Base-by-base conservation (phyloP, 169 alveolate genomes). In the Cyclospora cayetanensis region DNA sequence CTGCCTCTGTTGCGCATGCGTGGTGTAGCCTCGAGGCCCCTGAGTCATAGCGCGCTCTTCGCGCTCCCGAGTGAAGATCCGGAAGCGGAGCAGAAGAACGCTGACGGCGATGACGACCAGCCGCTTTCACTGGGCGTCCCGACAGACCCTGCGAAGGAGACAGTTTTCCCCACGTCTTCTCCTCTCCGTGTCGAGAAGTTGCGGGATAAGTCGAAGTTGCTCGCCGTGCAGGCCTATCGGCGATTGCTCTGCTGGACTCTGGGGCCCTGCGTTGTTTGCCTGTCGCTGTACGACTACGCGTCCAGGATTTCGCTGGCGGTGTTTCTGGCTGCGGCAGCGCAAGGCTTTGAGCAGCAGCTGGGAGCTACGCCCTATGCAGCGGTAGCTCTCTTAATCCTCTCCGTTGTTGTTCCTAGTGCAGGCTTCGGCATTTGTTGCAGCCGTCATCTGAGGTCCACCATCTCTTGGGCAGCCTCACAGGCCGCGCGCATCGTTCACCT, bases 351-450 rank as follows among this genome's bases (percentile, higher is more conserved):
- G 7, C 76, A 53, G 12, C 76, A 53, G 12, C 34, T 52, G 27
- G 76, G 74, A 11, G 76, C 90, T 2, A 20, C 39, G 43, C 27
- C 34, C 39, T 37, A 35, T 27, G 90, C 55, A 41, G 90, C 74
- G 53, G 31, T 37, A 22, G 74, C 50, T 25, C 74, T 80, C 25
- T 72, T 76, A 35, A 52, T 72, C 76, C 35, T 63, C 29, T 80
- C 90, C 25, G 53, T 80, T 29, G 31, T 53, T 4, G 4, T 80
- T 29, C 90, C 90, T n/a, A 80, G 77, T 20, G 35, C 35, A 1
- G 90, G 55, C 53, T 76, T 80, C 34, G 90, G 90, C 11, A 5
- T 80, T 35, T 80, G 90, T 53, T 80, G 90, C 43, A 35, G 90
- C 55, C 34, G 41, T 37, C 90, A 80, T 41, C 66, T 80, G 4